Evolutionary conservation across 495 filamentous ascomycete species (phyloP), one percentile per base, ranked within the genome.

Genomic region (Penicillium paxilli): DNA sequence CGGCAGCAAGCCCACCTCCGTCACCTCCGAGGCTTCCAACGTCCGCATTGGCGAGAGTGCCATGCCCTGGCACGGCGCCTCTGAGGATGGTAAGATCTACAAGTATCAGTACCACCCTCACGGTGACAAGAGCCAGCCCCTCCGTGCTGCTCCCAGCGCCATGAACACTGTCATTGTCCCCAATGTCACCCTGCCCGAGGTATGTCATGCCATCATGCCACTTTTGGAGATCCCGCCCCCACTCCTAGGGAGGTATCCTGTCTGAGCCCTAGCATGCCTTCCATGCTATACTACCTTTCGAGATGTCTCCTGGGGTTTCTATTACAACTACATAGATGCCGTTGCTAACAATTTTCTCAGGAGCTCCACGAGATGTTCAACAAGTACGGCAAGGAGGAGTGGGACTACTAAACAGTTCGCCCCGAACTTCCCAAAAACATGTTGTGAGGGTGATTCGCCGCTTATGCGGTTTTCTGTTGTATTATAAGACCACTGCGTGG

Each of bases 51-150:
- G 83, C 62, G 73, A 82, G 58, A 78, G 81, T 54, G 82, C 85
- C 63, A 94, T 95, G 89, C 92, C 94, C 35, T 98, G 94, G 94
- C 82, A 98, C 69, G 79, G 79, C 45, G 80, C 80, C 47, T 76
- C 80, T 45, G 70, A 72, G 19, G 72, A 67, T 49, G 72, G 77
- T 52, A 78, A 80, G 67, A 61, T 78, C 57, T 85, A 77, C 81
- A 94, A 93, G 77, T 97, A 96, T 77, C 84, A 85, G 74, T 97
- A 97, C 77, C 87, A 96, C 78, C 93, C 94, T 54, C 87, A 90
- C 57, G 94, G 91, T 60, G 87, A 97, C 71, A 69, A 80, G 67
- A 87, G 68, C 62, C 83, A 86, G 60, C 76, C 84, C 48, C 86
- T 87, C 60, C 90, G 88, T 71, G 90, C 96, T 67, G 94, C 95